Conservation (phyloP, 2,329 filamentous ascomycete genomes). For the Aspergillus unguis region DNA sequence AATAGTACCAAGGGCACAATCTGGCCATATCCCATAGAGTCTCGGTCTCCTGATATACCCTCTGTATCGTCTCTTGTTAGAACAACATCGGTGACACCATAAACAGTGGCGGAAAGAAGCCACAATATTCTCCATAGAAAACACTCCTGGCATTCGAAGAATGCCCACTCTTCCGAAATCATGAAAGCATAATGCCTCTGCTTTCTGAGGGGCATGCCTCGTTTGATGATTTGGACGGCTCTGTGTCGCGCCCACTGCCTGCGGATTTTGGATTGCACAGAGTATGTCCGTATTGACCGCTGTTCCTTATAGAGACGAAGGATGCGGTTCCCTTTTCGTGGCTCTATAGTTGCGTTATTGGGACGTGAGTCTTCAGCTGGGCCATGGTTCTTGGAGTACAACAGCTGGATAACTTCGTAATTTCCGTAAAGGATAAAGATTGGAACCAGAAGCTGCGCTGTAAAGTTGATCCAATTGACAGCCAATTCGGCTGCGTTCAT, state of each 20-base stretch:
- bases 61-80: neutral
- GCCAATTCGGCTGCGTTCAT: neutral
- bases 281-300: neutral
- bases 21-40: neutral
- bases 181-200: neutral
- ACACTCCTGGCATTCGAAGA: neutral
- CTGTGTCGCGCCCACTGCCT: neutral
- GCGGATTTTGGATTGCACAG: neutral
- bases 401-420: neutral
- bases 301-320: neutral
- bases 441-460: neutral
- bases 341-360: neutral
- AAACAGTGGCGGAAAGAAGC: neutral
- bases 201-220: neutral
- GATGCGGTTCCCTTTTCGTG: neutral
- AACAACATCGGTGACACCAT: neutral
- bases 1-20: neutral
- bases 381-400: neutral
- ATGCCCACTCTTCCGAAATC: neutral
- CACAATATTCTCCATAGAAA: neutral
- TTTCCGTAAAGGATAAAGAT: neutral
- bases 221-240: neutral
- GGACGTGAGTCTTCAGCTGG: neutral
- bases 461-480: neutral
- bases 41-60: neutral